Evolutionary conservation across 306 rosid species (phyloP).

Genomic region (Parietaria judaica): DNA sequence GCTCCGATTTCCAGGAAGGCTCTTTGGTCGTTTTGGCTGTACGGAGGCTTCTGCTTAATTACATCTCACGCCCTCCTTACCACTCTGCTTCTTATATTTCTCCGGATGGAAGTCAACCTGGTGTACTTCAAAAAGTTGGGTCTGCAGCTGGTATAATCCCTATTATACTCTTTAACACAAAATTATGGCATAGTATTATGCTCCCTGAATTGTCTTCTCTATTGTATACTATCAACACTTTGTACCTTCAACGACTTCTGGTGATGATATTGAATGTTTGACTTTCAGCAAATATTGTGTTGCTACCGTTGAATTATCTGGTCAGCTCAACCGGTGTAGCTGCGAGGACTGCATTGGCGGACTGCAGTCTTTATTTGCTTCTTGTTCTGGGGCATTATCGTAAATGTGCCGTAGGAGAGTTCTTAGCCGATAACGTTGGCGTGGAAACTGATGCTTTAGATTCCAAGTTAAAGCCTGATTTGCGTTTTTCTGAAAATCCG

Average conservation of each 20-base stretch:
- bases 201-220: no score
- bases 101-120: conserved; percentile 72
- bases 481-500: conserved; percentile 68
- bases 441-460: conserved; percentile 42
- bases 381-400: conserved; percentile 89
- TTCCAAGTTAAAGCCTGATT: conserved; percentile 43
- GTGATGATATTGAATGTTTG: conserved; percentile 17
- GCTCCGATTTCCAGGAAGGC: conserved; percentile 62
- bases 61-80: conserved; percentile 42
- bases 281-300: conserved; percentile 78
- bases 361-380: conserved; percentile 79
- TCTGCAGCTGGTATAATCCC: conserved; percentile 82
- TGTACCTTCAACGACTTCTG: conserved; percentile 16
- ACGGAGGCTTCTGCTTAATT: conserved; percentile 60
- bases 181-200: no score
- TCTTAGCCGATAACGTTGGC: conserved; percentile 29
- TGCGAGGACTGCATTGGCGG: conserved; percentile 66
- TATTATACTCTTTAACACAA: no score
- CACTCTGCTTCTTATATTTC: conserved; percentile 54
- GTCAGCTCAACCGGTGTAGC: conserved; percentile 67
- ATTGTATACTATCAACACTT: not conserved
- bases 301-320: conserved; percentile 75
- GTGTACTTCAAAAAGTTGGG: conserved; percentile 87
- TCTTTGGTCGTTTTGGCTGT: conserved; percentile 62
- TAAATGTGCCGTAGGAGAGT: conserved; percentile 47